A percentile compares a stretch with the other conserved stretches of the same genome.
Evolutionary conservation across 805 yeast species (phyloP).

Genomic region (Blastobotrys terrestris): DNA sequence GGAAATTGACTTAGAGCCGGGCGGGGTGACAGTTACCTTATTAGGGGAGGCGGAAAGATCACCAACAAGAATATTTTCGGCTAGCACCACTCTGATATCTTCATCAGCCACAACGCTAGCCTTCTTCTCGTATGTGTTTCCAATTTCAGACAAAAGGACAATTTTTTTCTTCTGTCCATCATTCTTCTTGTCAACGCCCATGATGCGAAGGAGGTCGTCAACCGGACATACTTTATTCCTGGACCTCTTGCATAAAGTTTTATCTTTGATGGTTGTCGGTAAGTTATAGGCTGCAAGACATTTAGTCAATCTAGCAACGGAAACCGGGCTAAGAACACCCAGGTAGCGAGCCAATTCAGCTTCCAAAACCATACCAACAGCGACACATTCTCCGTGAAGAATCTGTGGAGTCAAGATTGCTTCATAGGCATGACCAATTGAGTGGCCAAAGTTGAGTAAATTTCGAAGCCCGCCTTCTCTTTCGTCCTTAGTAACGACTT

Average conservation of each 20-base stretch:
- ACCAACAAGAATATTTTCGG: slow-evolving; percentile 71
- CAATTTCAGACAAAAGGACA: slow-evolving; percentile 77
- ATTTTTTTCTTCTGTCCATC: slow-evolving; percentile 88
- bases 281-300: slow-evolving; percentile 80
- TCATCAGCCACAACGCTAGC: slow-evolving; percentile 81
- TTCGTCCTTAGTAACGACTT: slow-evolving; percentile 89
- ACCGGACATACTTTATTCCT: slow-evolving; percentile 68
- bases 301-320: slow-evolving; percentile 82
- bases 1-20: slow-evolving; percentile 96
- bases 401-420: slow-evolving; percentile 97
- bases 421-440: slow-evolving; percentile 97
- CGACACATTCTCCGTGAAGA: slow-evolving; percentile 97
- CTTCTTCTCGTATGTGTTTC: slow-evolving; percentile 79
- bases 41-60: slow-evolving; percentile 38
- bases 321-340: slow-evolving; percentile 85
- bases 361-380: slow-evolving; percentile 91
- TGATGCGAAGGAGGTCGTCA: slow-evolving; percentile 65
- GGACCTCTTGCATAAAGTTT: slow-evolving; percentile 62
- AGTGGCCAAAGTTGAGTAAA: slow-evolving; percentile 88
- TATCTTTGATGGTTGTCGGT: slow-evolving; percentile 74
- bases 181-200: slow-evolving; percentile 95
- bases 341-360: slow-evolving; percentile 92
- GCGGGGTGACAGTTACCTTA: slow-evolving; percentile 60
- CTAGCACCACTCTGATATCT: slow-evolving; percentile 72
- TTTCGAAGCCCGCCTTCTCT: slow-evolving; percentile 93